Evolutionary conservation across 768 basidiomycete genomes (phyloP).

Genomic region (Auricularia auricula-judae): DNA sequence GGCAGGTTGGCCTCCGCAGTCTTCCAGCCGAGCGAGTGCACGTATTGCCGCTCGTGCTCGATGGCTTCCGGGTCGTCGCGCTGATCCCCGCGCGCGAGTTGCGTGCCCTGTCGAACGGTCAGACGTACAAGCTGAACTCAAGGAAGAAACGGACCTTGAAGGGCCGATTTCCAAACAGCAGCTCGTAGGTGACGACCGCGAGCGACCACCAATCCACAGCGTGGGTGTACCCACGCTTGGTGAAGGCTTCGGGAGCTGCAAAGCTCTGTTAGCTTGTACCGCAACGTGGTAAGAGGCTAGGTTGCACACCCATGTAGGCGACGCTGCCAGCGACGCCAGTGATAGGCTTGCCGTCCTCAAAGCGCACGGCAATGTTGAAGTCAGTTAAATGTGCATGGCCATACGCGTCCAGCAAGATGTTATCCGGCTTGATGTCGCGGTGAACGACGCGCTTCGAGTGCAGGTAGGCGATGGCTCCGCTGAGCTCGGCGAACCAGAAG

Average conservation of each 20-base stretch:
- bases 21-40: neutral
- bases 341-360: constrained; percentile 30
- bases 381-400: constrained; percentile 42
- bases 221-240: constrained; percentile 30
- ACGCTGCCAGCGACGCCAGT: constrained; percentile 39
- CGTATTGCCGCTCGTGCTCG: neutral
- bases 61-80: neutral
- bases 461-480: constrained; percentile 33
- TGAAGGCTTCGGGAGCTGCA: constrained; percentile 31
- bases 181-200: constrained; percentile 26
- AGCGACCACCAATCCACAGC: constrained; percentile 29
- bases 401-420: constrained; percentile 37
- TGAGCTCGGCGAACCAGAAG: constrained; percentile 35
- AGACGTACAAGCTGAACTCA: neutral
- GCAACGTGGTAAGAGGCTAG: too few relatives aligned
- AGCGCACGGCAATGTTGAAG: constrained; percentile 44
- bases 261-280: neutral
- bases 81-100: neutral
- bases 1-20: neutral
- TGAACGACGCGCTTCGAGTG: constrained; percentile 38
- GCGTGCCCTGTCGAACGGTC: neutral
- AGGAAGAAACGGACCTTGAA: constrained; percentile 27
- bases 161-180: constrained; percentile 24
- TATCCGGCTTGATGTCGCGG: constrained; percentile 44
- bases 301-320: constrained; percentile 38